Conservation (phyloP, 345 rosid species). For the Iberis pinnata region DNA sequence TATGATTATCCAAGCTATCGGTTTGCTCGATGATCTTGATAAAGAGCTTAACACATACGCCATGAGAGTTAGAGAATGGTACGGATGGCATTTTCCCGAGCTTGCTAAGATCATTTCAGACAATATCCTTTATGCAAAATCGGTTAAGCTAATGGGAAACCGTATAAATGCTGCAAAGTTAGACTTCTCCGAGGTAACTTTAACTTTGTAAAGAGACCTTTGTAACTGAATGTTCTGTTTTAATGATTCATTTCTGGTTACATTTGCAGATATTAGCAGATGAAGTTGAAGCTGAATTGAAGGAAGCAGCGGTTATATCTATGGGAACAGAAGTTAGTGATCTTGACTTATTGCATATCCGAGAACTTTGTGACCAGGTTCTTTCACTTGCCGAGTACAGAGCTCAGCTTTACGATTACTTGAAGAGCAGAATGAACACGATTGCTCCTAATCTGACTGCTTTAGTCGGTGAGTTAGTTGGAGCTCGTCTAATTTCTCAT, state of each 20-base stretch:
- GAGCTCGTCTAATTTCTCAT: conserved; percentile 90
- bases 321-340: conserved; percentile 93
- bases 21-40: conserved; percentile 91
- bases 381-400: conserved; percentile 78
- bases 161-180: conserved; percentile 76
- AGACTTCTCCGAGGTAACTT: conserved; percentile 63
- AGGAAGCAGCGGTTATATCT: conserved; percentile 81
- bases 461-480: conserved; percentile 93
- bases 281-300: conserved; percentile 65
- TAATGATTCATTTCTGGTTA: neutral
- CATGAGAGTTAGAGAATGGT: conserved; percentile 90
- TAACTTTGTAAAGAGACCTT: neutral
- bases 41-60: conserved; percentile 91
- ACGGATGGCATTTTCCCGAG: conserved; percentile 99
- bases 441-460: conserved; percentile 93
- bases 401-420: conserved; percentile 78
- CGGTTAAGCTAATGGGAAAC: conserved; percentile 76
- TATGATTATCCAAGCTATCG: conserved; percentile 93
- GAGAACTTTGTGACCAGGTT: conserved; percentile 83
- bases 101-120: conserved; percentile 82
- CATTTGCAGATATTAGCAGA: conserved; percentile 51
- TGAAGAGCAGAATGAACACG: conserved; percentile 88
- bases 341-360: conserved; percentile 62
- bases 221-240: neutral
- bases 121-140: conserved; percentile 72